Base-by-base conservation (phyloP, 1,284 basidiomycete species). In the Cutaneotrichosporon sp. region DNA sequence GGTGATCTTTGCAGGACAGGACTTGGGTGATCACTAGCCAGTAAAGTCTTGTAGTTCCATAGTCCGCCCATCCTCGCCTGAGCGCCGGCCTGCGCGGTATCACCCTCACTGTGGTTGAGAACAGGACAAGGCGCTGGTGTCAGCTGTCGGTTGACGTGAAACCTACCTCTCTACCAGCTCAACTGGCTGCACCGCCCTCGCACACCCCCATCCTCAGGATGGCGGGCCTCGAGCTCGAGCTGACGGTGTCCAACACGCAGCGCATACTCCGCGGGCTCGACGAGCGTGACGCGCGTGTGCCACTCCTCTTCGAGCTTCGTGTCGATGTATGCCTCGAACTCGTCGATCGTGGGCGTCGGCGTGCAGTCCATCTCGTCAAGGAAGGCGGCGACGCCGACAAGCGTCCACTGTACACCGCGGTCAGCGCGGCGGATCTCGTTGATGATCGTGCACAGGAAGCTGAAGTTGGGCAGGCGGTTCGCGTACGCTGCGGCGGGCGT, bases 341-440 rank as follows among this genome's bases (percentile, higher is more conserved):
- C 55, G 55, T 46, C 38, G 32, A 56, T 4, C 5, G 36, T 38
- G n/a, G 55, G 55, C 55, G 55, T 38, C 21, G 55, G 55, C 2
- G 55, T 26, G 55, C 38, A 42, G 22, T 38, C 55, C 55, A 56
- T 56, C 55, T 56, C 55, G 14, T 56, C 55, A 38, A 56, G 55
- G 38, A 56, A 56, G 5, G 55, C 55, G 1, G 6, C 13, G 22
- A 30, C 55, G 36, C 55, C 55, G 13, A 56, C 55, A 18, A 56
- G 55, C 22, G 55, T 56, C 55, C 55, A 56, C n/a, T 18, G 55
- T 18, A 56, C 38, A 6, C 26, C 38, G 38, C 36, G 55, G 3
- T 40, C 55, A 4, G 32, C 38, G 38, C 55, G 55, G 8, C 38
- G n/a, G 21, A 56, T 21, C 22, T 30, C 55, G 14, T 56, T 11